Evolutionary conservation across 1,284 basidiomycete species (phyloP).

Genomic region (Heterobasidion occidentale): DNA sequence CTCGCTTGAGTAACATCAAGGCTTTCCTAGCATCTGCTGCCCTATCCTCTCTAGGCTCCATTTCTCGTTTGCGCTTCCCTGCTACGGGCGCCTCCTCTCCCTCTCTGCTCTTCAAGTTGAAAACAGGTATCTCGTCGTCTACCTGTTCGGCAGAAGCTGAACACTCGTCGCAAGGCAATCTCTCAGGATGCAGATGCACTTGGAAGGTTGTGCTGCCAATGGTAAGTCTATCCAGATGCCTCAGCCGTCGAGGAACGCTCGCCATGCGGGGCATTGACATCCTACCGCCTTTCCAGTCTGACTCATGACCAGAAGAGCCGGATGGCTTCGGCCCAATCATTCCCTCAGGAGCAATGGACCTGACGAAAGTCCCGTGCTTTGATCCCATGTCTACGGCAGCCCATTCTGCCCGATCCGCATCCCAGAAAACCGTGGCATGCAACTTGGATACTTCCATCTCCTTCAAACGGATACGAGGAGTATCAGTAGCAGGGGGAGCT

Average conservation of each 20-base stretch:
- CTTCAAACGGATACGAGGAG: conserved; percentile 62
- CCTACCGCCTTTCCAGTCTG: conserved; percentile 29
- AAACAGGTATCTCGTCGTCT: conserved; percentile 52
- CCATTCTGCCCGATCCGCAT: conserved; percentile 49
- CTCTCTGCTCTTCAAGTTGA: conserved; percentile 28
- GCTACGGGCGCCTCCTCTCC: no score
- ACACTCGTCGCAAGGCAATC: conserved; percentile 55
- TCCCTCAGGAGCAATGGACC: conserved; percentile 7
- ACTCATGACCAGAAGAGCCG: not conserved
- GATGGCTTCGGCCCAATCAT: conserved; percentile 1
- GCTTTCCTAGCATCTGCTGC: conserved; percentile 48
- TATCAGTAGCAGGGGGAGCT: conserved; percentile 36
- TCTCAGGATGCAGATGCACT: conserved; percentile 57
- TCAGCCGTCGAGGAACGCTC: conserved; percentile 55
- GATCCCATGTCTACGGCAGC: conserved; percentile 75
- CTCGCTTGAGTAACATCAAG: conserved; percentile 53
- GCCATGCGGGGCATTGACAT: conserved; percentile 57
- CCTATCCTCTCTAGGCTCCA: conserved; percentile 8
- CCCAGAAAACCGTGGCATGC: conserved; percentile 70
- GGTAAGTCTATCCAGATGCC: conserved; percentile 54
- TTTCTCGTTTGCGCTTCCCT: no score
- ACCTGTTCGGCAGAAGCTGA: conserved; percentile 25
- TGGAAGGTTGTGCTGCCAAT: conserved; percentile 64
- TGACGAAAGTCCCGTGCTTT: conserved; percentile 68
- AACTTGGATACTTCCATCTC: conserved; percentile 77